Base-by-base conservation (phyloP, 352 stramenopile genomes). In the Halophytophthora polymorphica region DNA sequence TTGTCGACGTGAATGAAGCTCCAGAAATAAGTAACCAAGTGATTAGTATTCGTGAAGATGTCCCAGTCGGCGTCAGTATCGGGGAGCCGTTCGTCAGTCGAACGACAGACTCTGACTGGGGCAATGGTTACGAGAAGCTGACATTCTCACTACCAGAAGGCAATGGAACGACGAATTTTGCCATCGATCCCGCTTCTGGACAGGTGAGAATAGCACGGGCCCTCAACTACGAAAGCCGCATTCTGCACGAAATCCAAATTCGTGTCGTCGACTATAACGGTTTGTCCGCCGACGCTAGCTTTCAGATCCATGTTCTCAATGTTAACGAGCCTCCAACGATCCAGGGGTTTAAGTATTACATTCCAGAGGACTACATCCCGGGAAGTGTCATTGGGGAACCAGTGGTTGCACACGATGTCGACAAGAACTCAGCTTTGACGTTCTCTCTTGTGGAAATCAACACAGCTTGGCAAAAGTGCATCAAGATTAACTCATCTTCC, bases 281-380 rank as follows among this genome's bases (percentile, higher is more conserved):
- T 12, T 45, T 69, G 34, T 42, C 4, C 11, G 55, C 45, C 23
- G 38, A 52, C 35, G 41, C 36, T 17, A 31, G 47, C 19, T 45
- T 69, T 6, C 13, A 47, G n/a, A 15, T 69, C 5, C 46, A 17
- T 6, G 25, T 69, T 21, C 33, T 61, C 13, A 40, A 69, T 18
- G 41, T 69, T 5, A 65, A 69, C 25, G 60, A 69, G 28, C 55
- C 60, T n/a, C 55, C 60, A 25, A 23, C n/a, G 21, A 46, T 69
- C 29, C 22, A 8, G n/a, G 0, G 35, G 12, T 64, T 69, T 11
- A 54, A 34, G 13, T 34, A 64, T 18, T 53, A 28, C 21, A 55
- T 64, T 14, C 45, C 49, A 21, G 60, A 69, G 18, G 37, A 61
- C 38, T 18, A 56, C 10, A 13, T 31, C 19, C 55, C 60, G 22